phyloP scores from a whole-genome alignment of 2,329 filamentous ascomycete species.

The Sporothrix pseudoabietina region DNA sequence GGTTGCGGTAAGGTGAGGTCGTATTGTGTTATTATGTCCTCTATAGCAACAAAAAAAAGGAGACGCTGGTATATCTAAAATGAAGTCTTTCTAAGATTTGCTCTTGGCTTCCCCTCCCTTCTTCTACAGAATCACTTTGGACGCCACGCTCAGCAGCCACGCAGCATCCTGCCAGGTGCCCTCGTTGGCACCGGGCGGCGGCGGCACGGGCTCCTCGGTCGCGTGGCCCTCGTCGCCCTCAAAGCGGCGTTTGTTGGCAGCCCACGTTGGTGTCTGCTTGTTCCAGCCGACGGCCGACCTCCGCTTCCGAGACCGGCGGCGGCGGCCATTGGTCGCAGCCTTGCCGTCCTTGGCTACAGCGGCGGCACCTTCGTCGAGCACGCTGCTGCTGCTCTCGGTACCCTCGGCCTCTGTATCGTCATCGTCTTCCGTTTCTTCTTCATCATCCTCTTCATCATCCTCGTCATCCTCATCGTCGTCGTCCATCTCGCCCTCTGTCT shows the following conservation, averaged over 20 bases:
- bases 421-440: conserved; percentile 42
- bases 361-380: background rate
- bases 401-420: conserved; percentile 34
- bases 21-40: conserved; percentile 12
- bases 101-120: background rate
- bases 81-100: background rate
- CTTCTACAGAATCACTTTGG: conserved; percentile 59
- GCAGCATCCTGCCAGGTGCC: conserved; percentile 68
- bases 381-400: conserved; percentile 28
- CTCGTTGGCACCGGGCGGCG: conserved; percentile 55
- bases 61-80: background rate
- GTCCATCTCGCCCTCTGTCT: conserved; percentile 56
- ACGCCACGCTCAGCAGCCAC: conserved; percentile 67
- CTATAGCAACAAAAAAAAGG: background rate
- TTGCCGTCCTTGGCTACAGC: conserved; percentile 37
- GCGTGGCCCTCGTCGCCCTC: conserved; percentile 45
- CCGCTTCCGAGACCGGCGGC: conserved; percentile 38
- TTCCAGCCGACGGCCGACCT: conserved; percentile 23
- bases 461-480: conserved; percentile 46
- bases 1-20: background rate
- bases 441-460: conserved; percentile 45
- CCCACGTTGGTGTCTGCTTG: conserved; percentile 17
- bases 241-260: conserved; percentile 39
- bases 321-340: conserved; percentile 39
- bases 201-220: conserved; percentile 52